Evolutionary conservation across 306 rosid species (phyloP).

Genomic region (Cucurbita maxima): DNA sequence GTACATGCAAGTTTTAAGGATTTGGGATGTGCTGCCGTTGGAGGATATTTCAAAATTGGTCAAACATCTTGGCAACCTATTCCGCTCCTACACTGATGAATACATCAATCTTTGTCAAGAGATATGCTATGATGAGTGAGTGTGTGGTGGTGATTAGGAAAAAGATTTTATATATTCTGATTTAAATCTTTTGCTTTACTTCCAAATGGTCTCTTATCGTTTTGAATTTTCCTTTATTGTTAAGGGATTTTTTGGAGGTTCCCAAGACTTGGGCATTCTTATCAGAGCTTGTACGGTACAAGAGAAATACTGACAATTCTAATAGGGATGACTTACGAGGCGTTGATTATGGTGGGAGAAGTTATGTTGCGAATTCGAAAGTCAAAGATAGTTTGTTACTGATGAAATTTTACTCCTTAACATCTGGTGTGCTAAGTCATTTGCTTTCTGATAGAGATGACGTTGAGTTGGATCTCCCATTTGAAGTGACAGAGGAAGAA

Average conservation of each 20-base stretch:
- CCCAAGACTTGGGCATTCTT: slow-evolving; percentile 40
- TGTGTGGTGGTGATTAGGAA: no score
- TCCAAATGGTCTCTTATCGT: neutral
- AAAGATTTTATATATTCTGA: no score
- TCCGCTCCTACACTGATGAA: slow-evolving; percentile 35
- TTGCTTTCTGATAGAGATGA: slow-evolving; percentile 38
- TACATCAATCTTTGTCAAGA: slow-evolving; percentile 39
- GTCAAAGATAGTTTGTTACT: slow-evolving; percentile 65
- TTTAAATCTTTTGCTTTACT: neutral
- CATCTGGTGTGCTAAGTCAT: slow-evolving; percentile 37
- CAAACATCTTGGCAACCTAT: slow-evolving; percentile 41
- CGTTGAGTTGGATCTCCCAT: slow-evolving; percentile 54
- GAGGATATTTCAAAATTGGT: slow-evolving; percentile 46
- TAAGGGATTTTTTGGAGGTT: slow-evolving; percentile 31
- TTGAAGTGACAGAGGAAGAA: slow-evolving; percentile 62
- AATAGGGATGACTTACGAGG: slow-evolving; percentile 12
- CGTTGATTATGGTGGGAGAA: slow-evolving; percentile 29
- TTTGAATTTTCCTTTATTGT: neutral
- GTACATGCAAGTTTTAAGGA: slow-evolving; percentile 42
- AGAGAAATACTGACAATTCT: slow-evolving; percentile 15
- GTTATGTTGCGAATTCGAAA: slow-evolving; percentile 59
- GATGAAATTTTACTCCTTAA: slow-evolving; percentile 63
- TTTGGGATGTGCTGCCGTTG: slow-evolving; percentile 50
- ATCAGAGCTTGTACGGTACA: slow-evolving; percentile 22
- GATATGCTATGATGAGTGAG: slow-evolving; percentile 31